Evolutionary conservation across 2,329 filamentous ascomycete genomes (phyloP), one percentile per base, ranked within the genome.

Genomic region (Verticillium klebahnii): DNA sequence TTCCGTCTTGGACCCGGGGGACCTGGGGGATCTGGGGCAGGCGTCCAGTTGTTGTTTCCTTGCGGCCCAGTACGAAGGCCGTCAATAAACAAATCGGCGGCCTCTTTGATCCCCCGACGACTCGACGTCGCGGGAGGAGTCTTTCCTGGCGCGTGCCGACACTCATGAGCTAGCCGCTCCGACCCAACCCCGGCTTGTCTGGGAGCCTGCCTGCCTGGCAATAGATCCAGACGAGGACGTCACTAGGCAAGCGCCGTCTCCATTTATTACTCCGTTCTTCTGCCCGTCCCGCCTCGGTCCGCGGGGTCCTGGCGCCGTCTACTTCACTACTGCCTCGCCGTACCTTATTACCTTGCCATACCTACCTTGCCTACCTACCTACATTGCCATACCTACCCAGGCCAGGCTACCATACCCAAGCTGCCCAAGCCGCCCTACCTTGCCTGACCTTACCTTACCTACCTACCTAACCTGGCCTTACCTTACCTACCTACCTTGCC

Each of bases 261-360:
- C 55, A 57, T 57, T 57, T 57, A 57, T 57, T 57, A 57, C 31
- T 57, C 55, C 55, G 55, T 36, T 23, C 32, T 37, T 23, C 55
- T 36, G 55, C 55, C 55, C 55, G 55, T 57, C 55, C 55, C 55
- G 55, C 34, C 55, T 57, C 55, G 55, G 55, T 36, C 55, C 55
- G 55, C 32, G 55, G 55, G 55, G 55, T 57, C 19, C 55, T 37
- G 55, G 32, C 17, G 31, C 55, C 34, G 55, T 56, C 32, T 14
- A 37, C 32, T 23, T 23, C 31, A 29, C 29, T 29, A 29, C 54
- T n/a, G 23, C 54, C 50, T 55, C 19, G 14, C 34, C 9, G 9
- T 36, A 14, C 34, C 34, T 36, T 11, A 9, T 14, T 36, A 11
- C 2, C 34, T 14, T 11, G 34, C 5, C 34, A 11, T 36, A 36